Conservation (phyloP, 208 protist genomes). For the Strigomonas culicis region DNA sequence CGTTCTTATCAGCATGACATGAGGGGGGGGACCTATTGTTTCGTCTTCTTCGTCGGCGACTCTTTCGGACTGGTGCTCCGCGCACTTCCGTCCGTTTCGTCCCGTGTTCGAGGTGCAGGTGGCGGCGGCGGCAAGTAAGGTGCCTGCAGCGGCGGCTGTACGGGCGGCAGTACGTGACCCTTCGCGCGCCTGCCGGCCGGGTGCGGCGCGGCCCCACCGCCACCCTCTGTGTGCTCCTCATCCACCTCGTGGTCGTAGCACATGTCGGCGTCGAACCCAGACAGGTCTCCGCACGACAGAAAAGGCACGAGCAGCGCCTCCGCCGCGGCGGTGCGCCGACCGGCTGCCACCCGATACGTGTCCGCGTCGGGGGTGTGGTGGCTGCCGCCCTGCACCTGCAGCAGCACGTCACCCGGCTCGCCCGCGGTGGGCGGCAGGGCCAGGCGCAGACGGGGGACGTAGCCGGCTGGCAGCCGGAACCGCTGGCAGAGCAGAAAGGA, state of each 20-base stretch:
- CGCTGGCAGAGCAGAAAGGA: constrained; percentile 94
- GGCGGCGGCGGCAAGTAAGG: constrained; percentile 41
- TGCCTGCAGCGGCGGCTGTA: constrained; percentile 72
- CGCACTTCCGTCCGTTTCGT: no score
- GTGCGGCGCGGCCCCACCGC: no score
- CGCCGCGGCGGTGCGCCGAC: background rate
- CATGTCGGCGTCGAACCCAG: constrained; percentile 92
- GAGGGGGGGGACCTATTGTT: background rate
- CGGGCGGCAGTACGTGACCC: constrained; percentile 40
- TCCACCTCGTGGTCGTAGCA: no score
- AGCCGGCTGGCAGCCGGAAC: constrained; percentile 87
- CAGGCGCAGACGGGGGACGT: constrained; percentile 48
- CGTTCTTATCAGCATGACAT: background rate
- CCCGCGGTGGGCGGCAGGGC: background rate
- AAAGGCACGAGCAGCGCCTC: constrained; percentile 98
- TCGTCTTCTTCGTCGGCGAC: background rate
- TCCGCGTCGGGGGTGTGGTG: background rate
- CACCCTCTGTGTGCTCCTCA: no score
- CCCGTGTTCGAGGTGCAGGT: background rate
- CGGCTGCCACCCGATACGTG: background rate
- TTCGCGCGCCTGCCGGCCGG: constrained; percentile 22
- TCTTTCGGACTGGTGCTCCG: constrained; percentile 1
- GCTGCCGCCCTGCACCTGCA: background rate
- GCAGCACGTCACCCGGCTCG: background rate
- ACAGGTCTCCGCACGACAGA: constrained; percentile 96